These are phyloP conservation scores for Spathaspora sp. DNA, from an alignment of 805 yeast genomes.

Conservation along the genomic window DNA sequence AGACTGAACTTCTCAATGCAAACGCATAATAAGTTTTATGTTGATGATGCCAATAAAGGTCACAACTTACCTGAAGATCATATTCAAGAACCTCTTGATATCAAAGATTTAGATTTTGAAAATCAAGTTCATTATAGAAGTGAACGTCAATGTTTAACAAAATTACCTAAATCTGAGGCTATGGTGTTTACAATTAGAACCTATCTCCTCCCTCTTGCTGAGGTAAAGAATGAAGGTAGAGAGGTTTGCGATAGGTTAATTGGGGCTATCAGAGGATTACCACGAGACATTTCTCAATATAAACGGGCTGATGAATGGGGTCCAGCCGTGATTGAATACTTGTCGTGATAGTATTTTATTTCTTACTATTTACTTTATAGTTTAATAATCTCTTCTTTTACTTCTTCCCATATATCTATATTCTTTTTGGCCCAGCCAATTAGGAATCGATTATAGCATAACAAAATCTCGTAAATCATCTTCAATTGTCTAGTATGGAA, in stretches of 20 bases:
- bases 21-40: constrained; percentile 31
- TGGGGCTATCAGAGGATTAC: constrained; percentile 64
- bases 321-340: constrained; percentile 46
- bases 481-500: constrained; percentile 50
- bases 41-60: constrained; percentile 39
- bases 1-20: constrained; percentile 41
- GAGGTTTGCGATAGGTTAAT: constrained; percentile 48
- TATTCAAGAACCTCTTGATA: constrained; percentile 20
- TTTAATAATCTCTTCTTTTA: constrained; percentile 38
- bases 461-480: constrained; percentile 48
- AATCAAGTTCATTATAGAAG: constrained; percentile 39
- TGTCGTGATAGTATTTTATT: constrained; percentile 7
- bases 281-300: constrained; percentile 55
- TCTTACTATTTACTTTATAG: background rate
- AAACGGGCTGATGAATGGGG: constrained; percentile 70
- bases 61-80: constrained; percentile 27
- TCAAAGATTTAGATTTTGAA: constrained; percentile 33
- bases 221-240: constrained; percentile 26
- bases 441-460: constrained; percentile 52
- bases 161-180: constrained; percentile 36
- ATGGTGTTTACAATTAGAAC: constrained; percentile 40
- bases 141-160: constrained; percentile 39
- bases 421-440: constrained; percentile 67
- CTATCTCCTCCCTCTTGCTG: constrained; percentile 32
- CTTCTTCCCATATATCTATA: constrained; percentile 64